phyloP scores from a whole-genome alignment of 331 rosid genomes.

The Spiraea crenata region DNA sequence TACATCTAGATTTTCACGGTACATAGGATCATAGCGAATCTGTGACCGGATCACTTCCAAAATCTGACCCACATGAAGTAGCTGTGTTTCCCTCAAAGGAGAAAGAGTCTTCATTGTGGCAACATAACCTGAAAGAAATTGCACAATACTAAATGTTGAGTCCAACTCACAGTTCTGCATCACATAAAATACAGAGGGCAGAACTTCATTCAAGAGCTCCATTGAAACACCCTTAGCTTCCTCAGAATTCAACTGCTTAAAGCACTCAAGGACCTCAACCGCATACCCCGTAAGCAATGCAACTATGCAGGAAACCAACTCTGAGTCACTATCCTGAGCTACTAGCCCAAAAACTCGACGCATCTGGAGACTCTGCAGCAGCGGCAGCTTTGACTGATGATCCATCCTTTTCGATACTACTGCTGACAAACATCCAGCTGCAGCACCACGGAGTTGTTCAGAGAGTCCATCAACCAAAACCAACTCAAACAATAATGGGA shows the following conservation, averaged over 20 bases:
- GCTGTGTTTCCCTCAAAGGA: conserved; percentile 65
- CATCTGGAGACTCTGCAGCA: conserved; percentile 80
- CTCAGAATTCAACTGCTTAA: conserved; percentile 69
- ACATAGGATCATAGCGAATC: conserved; percentile 64
- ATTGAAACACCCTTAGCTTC: conserved; percentile 64
- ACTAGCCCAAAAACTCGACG: conserved; percentile 64
- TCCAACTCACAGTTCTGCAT: conserved; percentile 81
- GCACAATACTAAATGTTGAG: conserved; percentile 67
- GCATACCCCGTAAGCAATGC: conserved; percentile 83
- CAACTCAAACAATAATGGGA: conserved; percentile 79
- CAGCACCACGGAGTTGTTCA: conserved; percentile 73
- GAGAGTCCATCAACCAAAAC: conserved; percentile 60
- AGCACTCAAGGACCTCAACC: conserved; percentile 79
- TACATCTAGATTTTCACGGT: conserved; percentile 63
- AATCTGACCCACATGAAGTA: conserved; percentile 75
- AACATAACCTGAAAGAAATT: conserved; percentile 77
- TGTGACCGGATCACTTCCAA: conserved; percentile 74
- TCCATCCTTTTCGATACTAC: conserved; percentile 91
- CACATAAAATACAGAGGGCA: conserved; percentile 81
- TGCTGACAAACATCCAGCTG: conserved; percentile 80
- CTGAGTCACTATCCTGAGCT: conserved; percentile 55
- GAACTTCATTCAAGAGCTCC: conserved; percentile 87
- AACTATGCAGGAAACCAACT: conserved; percentile 59
- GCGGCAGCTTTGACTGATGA: conserved; percentile 58
- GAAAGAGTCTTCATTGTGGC: conserved; percentile 66